Evolutionary conservation across 768 basidiomycete species (phyloP), one percentile per base, ranked within the genome.

Genomic region (Termitomyces sp.): DNA sequence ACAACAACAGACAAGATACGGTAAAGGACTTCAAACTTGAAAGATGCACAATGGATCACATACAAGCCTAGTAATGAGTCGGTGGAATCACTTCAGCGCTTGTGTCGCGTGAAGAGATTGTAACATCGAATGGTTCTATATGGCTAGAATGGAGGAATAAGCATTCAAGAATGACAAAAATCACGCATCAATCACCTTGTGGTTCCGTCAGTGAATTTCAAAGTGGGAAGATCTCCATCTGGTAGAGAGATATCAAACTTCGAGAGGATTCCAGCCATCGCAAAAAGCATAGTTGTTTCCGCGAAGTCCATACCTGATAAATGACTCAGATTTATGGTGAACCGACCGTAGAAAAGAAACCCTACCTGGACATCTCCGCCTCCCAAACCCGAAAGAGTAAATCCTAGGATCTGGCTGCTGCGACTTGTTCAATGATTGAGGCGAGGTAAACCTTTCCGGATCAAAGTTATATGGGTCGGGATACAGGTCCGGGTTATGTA

Each of bases 401-500:
- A 28, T 49, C n/a, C 67, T 62, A 7, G 74, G 72, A 61, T 75
- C 72, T 8, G 71, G 66, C 47, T 74, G 70, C 7, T 38, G 44
- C 24, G 30, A 22, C 35, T 9, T 36, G 47, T 3, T 38, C 32
- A 36, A 49, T 16, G 32, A 48, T 26, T 53, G 45, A 33, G 50
- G 28, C 22, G 57, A 30, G 10, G 66, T n/a, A 38, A 74, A 74
- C 11, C 78, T 68, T 18, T 70, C 69, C 1, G 79, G 79, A 46
- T 70, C 62, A 60, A 80, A 80, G 0, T 22, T 51, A 41, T 69
- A 67, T 1, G 79, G 78, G 36, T 77, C 63, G 0, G 77, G 74
- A 63, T 75, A 80, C 11, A 73, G 58, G 0, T 65, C 55, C 0
- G 71, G 67, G 62, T 83, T 76, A n/a, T 73, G 73, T 32, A 78